phyloP scores from a whole-genome alignment of 2,329 filamentous ascomycete species.

The Exophiala oligosperma region DNA sequence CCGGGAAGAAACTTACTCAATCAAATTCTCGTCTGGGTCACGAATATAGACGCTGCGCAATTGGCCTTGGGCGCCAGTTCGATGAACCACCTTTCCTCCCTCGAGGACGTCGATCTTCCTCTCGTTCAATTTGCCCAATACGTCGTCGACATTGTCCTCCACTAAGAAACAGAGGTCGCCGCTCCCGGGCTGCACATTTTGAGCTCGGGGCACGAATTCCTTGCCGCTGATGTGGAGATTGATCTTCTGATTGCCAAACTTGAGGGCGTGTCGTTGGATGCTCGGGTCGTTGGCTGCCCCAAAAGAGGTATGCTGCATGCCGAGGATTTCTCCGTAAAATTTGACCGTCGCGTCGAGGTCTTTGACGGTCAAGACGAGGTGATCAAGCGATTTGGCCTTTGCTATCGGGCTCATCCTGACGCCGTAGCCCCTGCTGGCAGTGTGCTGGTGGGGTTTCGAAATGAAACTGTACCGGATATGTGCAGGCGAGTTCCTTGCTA shows the following conservation, averaged over 20 bases:
- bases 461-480: neutral
- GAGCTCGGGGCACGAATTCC: conserved; percentile 62
- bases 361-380: conserved; percentile 60
- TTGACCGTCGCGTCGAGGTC: conserved; percentile 50
- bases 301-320: conserved; percentile 59
- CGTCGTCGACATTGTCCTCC: conserved; percentile 49
- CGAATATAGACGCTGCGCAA: conserved; percentile 61
- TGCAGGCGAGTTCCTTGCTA: neutral
- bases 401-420: conserved; percentile 18
- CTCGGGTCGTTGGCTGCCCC: conserved; percentile 40
- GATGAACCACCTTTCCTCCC: conserved; percentile 51
- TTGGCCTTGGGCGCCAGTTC: conserved; percentile 57
- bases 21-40: conserved; percentile 62
- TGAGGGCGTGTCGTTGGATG: conserved; percentile 51
- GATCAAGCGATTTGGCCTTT: conserved; percentile 54
- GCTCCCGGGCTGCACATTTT: conserved; percentile 54
- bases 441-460: neutral
- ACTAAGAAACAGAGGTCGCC: conserved; percentile 63
- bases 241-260: conserved; percentile 61
- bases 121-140: conserved; percentile 44
- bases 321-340: conserved; percentile 58
- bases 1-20: conserved; percentile 52
- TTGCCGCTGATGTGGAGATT: conserved; percentile 60
- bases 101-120: conserved; percentile 52
- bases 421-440: neutral